Conservation (phyloP, 352 stramenopile genomes). For the Globisporangium nagaii region DNA sequence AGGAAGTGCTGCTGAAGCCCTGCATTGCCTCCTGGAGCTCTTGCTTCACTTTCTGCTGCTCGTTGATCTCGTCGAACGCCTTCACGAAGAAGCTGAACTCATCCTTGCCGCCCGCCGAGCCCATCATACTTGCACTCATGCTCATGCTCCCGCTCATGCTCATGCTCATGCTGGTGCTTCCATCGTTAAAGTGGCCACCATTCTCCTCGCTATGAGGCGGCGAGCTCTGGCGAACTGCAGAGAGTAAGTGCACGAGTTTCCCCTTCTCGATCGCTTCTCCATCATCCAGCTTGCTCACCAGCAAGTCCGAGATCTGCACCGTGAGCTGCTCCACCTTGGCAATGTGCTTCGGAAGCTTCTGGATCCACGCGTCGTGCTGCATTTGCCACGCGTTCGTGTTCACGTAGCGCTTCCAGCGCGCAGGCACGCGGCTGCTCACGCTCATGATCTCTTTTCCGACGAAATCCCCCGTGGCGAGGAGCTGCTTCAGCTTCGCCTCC, state of each 20-base stretch:
- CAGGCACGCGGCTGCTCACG: slow-evolving; percentile 22
- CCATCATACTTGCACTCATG: background rate
- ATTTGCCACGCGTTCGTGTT: slow-evolving; percentile 28
- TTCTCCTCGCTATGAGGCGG: background rate
- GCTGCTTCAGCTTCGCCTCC: slow-evolving; percentile 43
- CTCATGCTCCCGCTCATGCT: slow-evolving; percentile 19
- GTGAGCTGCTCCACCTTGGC: slow-evolving; percentile 36
- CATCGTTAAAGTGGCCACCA: slow-evolving; percentile 23
- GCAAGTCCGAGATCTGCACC: slow-evolving; percentile 34
- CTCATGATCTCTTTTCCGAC: slow-evolving; percentile 47
- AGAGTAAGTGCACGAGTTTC: slow-evolving; percentile 41
- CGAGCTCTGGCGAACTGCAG: slow-evolving; percentile 41
- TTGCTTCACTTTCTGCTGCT: slow-evolving; percentile 47
- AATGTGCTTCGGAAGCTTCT: slow-evolving; percentile 33
- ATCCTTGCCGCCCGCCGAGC: slow-evolving; percentile 30
- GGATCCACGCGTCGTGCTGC: slow-evolving; percentile 34
- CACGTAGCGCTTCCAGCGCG: slow-evolving; percentile 38
- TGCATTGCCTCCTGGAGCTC: slow-evolving; percentile 41
- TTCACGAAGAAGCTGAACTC: slow-evolving; percentile 67
- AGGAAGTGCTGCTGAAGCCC: slow-evolving; percentile 26
- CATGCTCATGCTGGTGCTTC: slow-evolving; percentile 35
- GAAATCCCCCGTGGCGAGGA: slow-evolving; percentile 47
- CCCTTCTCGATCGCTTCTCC: slow-evolving; percentile 43
- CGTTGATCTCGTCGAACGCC: slow-evolving; percentile 53
- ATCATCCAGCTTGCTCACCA: slow-evolving; percentile 43